Percentiles rank a stretch among this genome's conserved stretches.
Conservation (phyloP, 306 rosid species). For the Adenanthera pavonina region DNA sequence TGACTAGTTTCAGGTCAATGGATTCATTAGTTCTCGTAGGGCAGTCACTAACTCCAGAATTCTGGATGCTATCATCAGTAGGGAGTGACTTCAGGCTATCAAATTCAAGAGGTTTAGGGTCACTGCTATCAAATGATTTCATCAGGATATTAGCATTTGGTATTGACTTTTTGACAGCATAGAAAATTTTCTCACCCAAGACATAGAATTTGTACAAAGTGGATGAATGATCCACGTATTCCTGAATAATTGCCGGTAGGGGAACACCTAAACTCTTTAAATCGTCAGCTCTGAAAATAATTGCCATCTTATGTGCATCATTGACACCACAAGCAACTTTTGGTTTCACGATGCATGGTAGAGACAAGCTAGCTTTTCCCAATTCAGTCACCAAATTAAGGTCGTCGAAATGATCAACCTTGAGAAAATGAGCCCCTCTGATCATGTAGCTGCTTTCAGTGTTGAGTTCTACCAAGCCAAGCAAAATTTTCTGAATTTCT, state of each 20-base stretch:
- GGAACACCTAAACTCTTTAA: constrained; percentile 75
- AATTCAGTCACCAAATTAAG: constrained; percentile 55
- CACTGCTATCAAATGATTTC: constrained; percentile 52
- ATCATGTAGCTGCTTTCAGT: constrained; percentile 51
- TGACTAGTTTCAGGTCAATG: constrained; percentile 66
- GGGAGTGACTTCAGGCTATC: constrained; percentile 91
- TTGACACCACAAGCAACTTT: constrained; percentile 92
- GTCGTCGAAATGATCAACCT: constrained; percentile 66
- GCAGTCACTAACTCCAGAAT: constrained; percentile 34
- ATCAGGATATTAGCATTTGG: constrained; percentile 68
- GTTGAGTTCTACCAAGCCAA: constrained; percentile 67
- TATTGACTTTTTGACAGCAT: constrained; percentile 86
- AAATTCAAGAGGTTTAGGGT: constrained; percentile 71
- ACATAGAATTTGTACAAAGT: constrained; percentile 82
- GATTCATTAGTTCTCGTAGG: constrained; percentile 36
- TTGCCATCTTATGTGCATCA: constrained; percentile 90
- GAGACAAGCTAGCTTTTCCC: constrained; percentile 63
- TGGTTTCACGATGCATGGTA: constrained; percentile 93
- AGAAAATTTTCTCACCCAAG: constrained; percentile 74
- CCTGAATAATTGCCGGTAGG: constrained; percentile 92
- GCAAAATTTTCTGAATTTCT: constrained; percentile 75
- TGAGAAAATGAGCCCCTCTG: constrained; percentile 79
- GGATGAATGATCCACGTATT: constrained; percentile 93
- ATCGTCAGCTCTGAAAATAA: constrained; percentile 72
- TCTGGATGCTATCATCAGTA: constrained; percentile 38